These are phyloP conservation scores for Calendula officinalis DNA, from an alignment of 129 eudicot species.

Conservation along the genomic window DNA sequence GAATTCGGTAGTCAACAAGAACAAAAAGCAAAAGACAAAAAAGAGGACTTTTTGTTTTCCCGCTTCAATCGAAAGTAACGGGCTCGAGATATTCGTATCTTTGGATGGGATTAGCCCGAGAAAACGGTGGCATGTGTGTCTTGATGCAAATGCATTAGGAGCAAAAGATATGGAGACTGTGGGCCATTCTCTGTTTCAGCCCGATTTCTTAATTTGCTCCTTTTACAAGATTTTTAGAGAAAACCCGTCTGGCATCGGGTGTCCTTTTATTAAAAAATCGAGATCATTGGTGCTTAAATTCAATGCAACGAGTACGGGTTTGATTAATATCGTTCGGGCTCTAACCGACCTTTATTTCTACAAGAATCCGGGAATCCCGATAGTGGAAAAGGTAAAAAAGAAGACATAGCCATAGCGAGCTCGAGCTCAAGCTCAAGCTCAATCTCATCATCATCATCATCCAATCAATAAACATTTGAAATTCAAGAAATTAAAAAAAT, in stretches of 20 bases:
- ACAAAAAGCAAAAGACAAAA: constrained; percentile 43
- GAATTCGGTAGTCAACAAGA: constrained; percentile 39
- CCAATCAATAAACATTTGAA: constrained; percentile 22
- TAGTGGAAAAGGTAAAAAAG: constrained; percentile 4
- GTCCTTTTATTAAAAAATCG: constrained; percentile 71
- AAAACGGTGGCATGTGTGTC: constrained; percentile 84
- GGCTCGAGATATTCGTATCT: constrained; percentile 75
- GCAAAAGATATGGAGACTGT: constrained; percentile 91
- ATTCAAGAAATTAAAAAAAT: constrained; percentile 32
- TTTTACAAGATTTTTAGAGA: constrained; percentile 85
- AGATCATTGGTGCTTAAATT: constrained; percentile 40
- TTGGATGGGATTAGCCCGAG: constrained; percentile 83
- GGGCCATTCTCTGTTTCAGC: constrained; percentile 73
- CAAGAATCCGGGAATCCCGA: constrained; percentile 19
- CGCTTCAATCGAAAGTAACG: constrained; percentile 70
- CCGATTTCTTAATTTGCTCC: constrained; percentile 72
- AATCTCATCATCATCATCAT: constrained; percentile 19
- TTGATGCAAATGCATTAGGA: constrained; percentile 72
- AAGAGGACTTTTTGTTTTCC: constrained; percentile 74
- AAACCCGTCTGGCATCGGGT: constrained; percentile 88
- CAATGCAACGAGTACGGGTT: constrained; percentile 44
- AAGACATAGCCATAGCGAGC: constrained; percentile 16
- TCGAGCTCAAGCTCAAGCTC: constrained; percentile 22
- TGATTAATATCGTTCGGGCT: constrained; percentile 50
- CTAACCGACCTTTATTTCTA: constrained; percentile 27